A percentile compares a stretch with the other conserved stretches of the same genome.
Conservation (phyloP, 1,284 basidiomycete species). For the Ustilago crameri region DNA sequence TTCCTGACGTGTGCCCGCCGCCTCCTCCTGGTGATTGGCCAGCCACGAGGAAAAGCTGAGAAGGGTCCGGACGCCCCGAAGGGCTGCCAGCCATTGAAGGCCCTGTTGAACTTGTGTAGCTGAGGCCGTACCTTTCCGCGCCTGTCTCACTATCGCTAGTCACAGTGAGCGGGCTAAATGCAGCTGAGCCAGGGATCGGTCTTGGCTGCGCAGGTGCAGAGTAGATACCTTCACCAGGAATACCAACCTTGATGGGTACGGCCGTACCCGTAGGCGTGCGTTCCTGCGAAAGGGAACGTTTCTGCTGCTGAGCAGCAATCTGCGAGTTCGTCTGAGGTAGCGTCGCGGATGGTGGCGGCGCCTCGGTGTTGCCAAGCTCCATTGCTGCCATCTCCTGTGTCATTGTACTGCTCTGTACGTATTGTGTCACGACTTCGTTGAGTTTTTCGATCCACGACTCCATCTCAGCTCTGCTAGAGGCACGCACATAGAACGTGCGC, state of each 20-base stretch:
- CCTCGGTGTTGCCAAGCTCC: constrained; percentile 38
- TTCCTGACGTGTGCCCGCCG: constrained; percentile 41
- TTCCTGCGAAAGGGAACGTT: constrained; percentile 39
- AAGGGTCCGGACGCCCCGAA: constrained; percentile 20
- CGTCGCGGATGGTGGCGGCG: constrained; percentile 33
- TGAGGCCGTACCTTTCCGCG: constrained; percentile 56
- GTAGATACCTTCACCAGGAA: constrained; percentile 46
- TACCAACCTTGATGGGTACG: constrained; percentile 52
- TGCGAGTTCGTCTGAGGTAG: constrained; percentile 17
- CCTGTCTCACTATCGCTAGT: constrained; percentile 56
- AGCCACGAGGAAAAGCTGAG: constrained; percentile 27
- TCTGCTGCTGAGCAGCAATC: constrained; percentile 7
- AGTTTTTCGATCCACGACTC: constrained; percentile 86
- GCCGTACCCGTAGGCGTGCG: constrained; percentile 14
- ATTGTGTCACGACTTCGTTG: constrained; percentile 78
- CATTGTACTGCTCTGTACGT: constrained; percentile 54
- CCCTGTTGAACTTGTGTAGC: constrained; percentile 55
- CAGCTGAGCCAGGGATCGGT: constrained; percentile 40
- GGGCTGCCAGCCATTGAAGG: constrained; percentile 55
- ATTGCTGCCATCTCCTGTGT: constrained; percentile 55
- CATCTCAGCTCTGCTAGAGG: constrained; percentile 78
- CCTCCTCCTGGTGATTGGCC: constrained; percentile 42
- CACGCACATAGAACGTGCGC: constrained; percentile 93
- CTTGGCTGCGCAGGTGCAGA: constrained; percentile 52
- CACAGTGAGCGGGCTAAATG: constrained; percentile 53